These are phyloP conservation scores for Casuarina glauca DNA, from an alignment of 306 rosid species.

Conservation along the genomic window DNA sequence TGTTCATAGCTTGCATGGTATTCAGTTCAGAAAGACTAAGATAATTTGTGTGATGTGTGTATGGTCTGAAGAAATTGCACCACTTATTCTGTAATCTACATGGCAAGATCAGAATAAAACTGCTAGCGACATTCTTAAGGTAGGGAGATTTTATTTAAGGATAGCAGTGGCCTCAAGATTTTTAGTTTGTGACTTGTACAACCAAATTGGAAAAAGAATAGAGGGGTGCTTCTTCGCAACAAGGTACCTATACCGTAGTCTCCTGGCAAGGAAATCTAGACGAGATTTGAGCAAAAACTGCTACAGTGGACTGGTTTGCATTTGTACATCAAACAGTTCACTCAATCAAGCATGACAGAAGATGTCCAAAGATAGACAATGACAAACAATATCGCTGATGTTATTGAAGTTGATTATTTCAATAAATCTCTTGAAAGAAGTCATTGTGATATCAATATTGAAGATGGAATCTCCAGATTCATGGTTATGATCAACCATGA, in stretches of 20 bases:
- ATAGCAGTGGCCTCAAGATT: not conserved
- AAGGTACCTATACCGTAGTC: not conserved
- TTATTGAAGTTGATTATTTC: not conserved
- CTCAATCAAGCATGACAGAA: not conserved
- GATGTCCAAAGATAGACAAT: not conserved
- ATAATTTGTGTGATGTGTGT: not conserved
- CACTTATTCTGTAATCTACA: not conserved
- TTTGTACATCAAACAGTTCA: not conserved
- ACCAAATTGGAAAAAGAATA: not conserved
- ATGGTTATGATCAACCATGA: too few relatives aligned
- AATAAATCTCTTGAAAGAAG: too few relatives aligned
- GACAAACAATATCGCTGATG: not conserved
- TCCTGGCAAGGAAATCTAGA: not conserved
- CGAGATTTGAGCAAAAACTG: not conserved
- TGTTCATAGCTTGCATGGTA: not conserved
- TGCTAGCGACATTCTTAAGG: not conserved
- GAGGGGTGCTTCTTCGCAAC: not conserved
- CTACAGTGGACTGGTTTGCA: not conserved
- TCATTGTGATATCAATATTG: too few relatives aligned
- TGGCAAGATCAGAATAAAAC: not conserved
- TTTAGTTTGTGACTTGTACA: not conserved
- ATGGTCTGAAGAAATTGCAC: not conserved
- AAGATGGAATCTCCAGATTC: too few relatives aligned
- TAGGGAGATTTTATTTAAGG: not conserved
- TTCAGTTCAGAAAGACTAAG: not conserved